Base-by-base conservation (phyloP, 2,329 filamentous ascomycete genomes). In the Botryotinia globosa region DNA sequence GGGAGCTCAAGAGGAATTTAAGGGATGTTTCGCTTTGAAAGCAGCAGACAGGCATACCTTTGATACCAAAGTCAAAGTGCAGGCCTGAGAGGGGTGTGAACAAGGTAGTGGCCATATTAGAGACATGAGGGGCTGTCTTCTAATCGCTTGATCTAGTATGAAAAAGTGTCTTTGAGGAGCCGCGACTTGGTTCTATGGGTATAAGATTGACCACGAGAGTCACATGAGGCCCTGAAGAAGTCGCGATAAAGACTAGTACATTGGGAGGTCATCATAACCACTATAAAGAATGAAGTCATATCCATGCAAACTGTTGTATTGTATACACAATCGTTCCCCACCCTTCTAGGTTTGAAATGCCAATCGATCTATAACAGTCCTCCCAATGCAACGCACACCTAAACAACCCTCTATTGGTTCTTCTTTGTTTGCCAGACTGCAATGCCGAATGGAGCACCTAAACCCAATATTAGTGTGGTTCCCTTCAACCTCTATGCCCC, bases 361-460 rank as follows among this genome's bases (percentile, higher is more conserved):
- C 69, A 74, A 71, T 71, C 59, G 73, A 51, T 65, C 32, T n/a
- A 67, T 34, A 44, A 48, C 62, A 44, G 29, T 45, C 61, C 42
- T 56, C 63, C 48, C 72, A 42, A n/a, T n/a, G 45, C 37, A 54
- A 66, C 54, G 22, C 58, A 59, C 66, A 61, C 56, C 25, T 48
- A 48, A n/a, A 63, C 25, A 42, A 16, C 42, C 59, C 58, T 75
- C 69, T 77, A 77, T 74, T 80, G 76, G 79, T 82, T 82, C 78
- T 83, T 83, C 66, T 80, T 77, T 64, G 80, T 81, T 75, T 83
- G 82, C 82, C 82, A 83, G 73, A 82, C 77, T 22, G 87, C 85
- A 81, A 92, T 88, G 80, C 85, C 87, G 82, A 92, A 90, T 77
- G 90, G 90, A 72, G 85, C 80, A 78, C 85, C 81, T 80, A 72